Percentiles rank a stretch among this genome's conserved stretches.
Conservation (phyloP, 306 rosid species). For the Mucuna pruriens region DNA sequence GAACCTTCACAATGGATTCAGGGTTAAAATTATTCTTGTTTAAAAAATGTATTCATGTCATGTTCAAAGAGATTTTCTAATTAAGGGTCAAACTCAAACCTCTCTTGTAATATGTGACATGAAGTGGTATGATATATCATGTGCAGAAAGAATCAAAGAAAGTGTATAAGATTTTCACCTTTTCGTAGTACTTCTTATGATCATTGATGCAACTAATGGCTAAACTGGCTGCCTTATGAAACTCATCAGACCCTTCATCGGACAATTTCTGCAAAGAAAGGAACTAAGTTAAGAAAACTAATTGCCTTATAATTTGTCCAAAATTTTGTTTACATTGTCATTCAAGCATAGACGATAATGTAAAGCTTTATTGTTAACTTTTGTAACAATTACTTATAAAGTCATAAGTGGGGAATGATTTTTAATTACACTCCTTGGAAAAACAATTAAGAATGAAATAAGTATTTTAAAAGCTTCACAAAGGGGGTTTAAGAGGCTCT, state of each 20-base stretch:
- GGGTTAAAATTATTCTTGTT: not conserved
- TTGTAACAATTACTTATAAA: not conserved
- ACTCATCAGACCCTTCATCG: slow-evolving; percentile 50
- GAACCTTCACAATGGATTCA: slow-evolving; percentile 39
- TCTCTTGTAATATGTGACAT: not conserved
- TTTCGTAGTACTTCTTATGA: slow-evolving; percentile 73
- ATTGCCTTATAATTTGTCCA: too few species aligned
- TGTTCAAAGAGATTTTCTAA: not conserved
- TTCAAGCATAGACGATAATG: too few species aligned
- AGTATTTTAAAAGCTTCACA: not conserved
- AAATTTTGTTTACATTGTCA: too few species aligned
- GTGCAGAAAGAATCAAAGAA: not conserved
- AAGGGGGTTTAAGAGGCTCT: not conserved
- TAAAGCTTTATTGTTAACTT: too few species aligned
- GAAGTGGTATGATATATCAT: not conserved
- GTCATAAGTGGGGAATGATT: too few species aligned
- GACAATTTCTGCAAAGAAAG: slow-evolving; percentile 53
- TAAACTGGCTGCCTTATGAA: slow-evolving; percentile 56
- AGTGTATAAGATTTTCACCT: slow-evolving; percentile 47
- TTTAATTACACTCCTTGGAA: not conserved
- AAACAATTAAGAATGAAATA: not conserved
- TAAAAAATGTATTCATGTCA: not conserved
- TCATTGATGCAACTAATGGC: slow-evolving; percentile 75
- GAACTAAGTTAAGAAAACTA: not conserved
- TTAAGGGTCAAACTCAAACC: not conserved